These are phyloP conservation scores for Haemoproteus tartakovskyi DNA, from an alignment of 169 alveolate genomes.

Conservation along the genomic window DNA sequence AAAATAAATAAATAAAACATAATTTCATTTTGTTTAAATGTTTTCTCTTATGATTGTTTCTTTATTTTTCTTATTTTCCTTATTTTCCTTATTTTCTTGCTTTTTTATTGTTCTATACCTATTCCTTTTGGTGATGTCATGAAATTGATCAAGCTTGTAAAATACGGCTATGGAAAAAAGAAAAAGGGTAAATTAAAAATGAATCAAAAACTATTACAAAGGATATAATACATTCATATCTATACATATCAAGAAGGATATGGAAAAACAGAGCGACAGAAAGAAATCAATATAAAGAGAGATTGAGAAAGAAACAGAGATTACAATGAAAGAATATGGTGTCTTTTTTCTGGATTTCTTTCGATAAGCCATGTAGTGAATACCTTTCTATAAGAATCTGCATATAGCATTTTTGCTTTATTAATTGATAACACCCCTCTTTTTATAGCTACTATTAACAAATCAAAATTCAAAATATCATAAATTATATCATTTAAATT, in stretches of 20 bases:
- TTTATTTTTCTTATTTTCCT: too few species aligned
- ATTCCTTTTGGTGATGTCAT: conserved; percentile 59
- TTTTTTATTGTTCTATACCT: too few species aligned
- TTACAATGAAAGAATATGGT: background rate
- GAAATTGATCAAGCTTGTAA: conserved; percentile 15
- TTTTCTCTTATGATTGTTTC: too few species aligned
- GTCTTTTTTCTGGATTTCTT: background rate
- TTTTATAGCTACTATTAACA: conserved; percentile 42
- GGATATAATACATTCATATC: background rate
- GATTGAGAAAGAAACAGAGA: too few species aligned
- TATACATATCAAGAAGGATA: background rate
- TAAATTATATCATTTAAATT: conserved; percentile 17
- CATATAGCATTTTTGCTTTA: conserved; percentile 15
- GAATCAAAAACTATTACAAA: background rate
- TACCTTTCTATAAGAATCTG: conserved; percentile 22
- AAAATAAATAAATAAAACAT: too few species aligned
- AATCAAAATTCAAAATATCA: conserved; percentile 45
- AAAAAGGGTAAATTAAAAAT: background rate
- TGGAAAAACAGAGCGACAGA: too few species aligned
- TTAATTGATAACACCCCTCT: conserved; percentile 40
- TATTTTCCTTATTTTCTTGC: too few species aligned
- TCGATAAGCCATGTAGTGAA: background rate
- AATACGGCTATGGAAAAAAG: conserved; percentile 18
- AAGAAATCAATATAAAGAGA: too few species aligned
- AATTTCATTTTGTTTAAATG: too few species aligned